A percentile compares a stretch with the other conserved stretches of the same genome.
These are phyloP conservation scores for Penicillium paneum DNA, from an alignment of 2,329 filamentous ascomycete genomes.

Conservation along the genomic window DNA sequence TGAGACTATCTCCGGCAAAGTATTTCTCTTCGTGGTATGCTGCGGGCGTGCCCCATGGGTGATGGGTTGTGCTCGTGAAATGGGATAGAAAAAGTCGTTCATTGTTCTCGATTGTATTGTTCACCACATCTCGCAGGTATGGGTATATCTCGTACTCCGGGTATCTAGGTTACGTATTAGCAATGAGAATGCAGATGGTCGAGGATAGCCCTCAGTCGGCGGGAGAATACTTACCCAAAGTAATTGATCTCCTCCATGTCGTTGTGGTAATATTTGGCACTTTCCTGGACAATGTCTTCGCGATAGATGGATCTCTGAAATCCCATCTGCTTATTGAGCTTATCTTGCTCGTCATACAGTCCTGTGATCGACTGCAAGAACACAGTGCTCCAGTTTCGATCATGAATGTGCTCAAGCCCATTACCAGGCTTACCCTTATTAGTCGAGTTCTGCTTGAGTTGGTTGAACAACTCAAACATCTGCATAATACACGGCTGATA, in stretches of 20 bases:
- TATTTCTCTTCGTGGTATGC: conserved; percentile 29
- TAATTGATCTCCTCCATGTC: conserved; percentile 40
- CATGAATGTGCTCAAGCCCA: conserved; percentile 13
- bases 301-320: conserved; percentile 32
- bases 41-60: conserved; percentile 42
- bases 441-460: conserved; percentile 13
- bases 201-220: background rate
- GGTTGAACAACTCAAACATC: conserved; percentile 32
- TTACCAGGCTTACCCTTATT: background rate
- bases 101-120: conserved; percentile 23
- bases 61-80: conserved; percentile 39
- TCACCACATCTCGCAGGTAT: conserved; percentile 32
- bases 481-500: conserved; percentile 36
- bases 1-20: conserved; percentile 18
- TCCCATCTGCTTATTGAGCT: conserved; percentile 36
- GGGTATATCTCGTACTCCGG: conserved; percentile 24
- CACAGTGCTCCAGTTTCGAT: conserved; percentile 30
- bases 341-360: conserved; percentile 27
- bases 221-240: conserved; percentile 37
- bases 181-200: background rate
- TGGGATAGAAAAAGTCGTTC: conserved; percentile 32
- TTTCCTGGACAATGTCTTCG: conserved; percentile 26
- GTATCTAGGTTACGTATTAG: background rate
- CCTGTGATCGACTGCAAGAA: conserved; percentile 35
- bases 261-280: conserved; percentile 34